These are phyloP conservation scores for Penicillium sp. DNA, from an alignment of 2,329 filamentous ascomycete species.

Conservation along the genomic window DNA sequence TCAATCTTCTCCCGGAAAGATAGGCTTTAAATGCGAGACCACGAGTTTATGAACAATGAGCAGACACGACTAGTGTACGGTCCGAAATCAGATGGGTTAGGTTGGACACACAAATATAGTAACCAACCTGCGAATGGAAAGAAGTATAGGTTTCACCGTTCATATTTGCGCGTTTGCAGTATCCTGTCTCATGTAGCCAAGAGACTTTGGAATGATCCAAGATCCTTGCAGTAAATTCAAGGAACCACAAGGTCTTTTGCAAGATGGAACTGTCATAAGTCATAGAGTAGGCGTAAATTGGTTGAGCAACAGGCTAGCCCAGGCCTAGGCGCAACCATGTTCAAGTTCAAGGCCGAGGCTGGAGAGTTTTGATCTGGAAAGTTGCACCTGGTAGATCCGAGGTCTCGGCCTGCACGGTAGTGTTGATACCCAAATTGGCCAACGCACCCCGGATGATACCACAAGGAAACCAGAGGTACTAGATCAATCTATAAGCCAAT, in stretches of 20 bases:
- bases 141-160: conserved; percentile 13
- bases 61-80: conserved; percentile 19
- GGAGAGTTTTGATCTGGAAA: conserved; percentile 90
- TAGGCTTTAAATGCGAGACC: conserved; percentile 46
- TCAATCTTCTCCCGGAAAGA: conserved; percentile 39
- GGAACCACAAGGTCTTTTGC: neutral
- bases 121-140: conserved; percentile 20
- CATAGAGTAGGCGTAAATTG: neutral
- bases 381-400: conserved; percentile 82
- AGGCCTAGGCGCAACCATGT: conserved; percentile 9
- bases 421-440: conserved; percentile 85
- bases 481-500: neutral
- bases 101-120: conserved; percentile 18
- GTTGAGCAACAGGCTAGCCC: neutral
- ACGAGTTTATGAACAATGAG: conserved; percentile 30
- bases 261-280: neutral
- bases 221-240: neutral
- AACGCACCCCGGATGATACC: conserved; percentile 90
- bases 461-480: conserved; percentile 95
- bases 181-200: conserved; percentile 1
- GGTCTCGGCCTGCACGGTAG: conserved; percentile 87
- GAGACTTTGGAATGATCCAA: neutral
- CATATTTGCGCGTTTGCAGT: neutral
- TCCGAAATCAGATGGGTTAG: conserved; percentile 15
- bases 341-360: conserved; percentile 59